Conservation (phyloP, 1,284 basidiomycete species). For the Rhodotorula sp. region DNA sequence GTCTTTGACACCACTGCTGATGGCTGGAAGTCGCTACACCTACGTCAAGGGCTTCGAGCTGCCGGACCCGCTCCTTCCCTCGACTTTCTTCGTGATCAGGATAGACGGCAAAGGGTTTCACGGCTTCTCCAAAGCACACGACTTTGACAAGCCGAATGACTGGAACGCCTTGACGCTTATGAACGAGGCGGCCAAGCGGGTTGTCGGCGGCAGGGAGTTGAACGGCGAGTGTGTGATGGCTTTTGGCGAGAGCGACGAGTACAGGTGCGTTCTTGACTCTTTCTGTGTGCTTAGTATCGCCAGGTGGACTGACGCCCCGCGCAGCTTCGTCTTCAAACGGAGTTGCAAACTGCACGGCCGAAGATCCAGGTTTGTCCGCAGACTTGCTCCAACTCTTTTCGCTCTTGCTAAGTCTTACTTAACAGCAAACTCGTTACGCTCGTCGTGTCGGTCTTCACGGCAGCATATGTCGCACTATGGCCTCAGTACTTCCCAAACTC, state of each 20-base stretch:
- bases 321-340: constrained; percentile 80
- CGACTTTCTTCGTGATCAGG: constrained; percentile 79
- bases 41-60: constrained; percentile 91
- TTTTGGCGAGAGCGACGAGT: constrained; percentile 97
- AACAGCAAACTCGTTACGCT: constrained; percentile 81
- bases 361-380: constrained; percentile 58
- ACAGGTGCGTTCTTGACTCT: constrained; percentile 61
- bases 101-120: constrained; percentile 95
- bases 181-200: constrained; percentile 80
- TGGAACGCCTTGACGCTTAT: constrained; percentile 79
- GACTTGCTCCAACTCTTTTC: not conserved
- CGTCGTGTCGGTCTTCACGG: constrained; percentile 87
- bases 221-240: constrained; percentile 78
- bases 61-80: constrained; percentile 78
- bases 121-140: constrained; percentile 82
- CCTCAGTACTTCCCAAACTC: constrained; percentile 68
- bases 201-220: constrained; percentile 61
- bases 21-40: constrained; percentile 89
- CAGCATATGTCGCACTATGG: constrained; percentile 89
- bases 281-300: not conserved
- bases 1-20: constrained; percentile 47
- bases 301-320: not conserved
- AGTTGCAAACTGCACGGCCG: constrained; percentile 77
- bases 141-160: constrained; percentile 90
- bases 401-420: not conserved